A percentile compares a stretch with the other conserved stretches of the same genome.
These are phyloP conservation scores for Podochytrium sp. DNA, from an alignment of 192 early-diverging fungal genomes.

Conservation along the genomic window DNA sequence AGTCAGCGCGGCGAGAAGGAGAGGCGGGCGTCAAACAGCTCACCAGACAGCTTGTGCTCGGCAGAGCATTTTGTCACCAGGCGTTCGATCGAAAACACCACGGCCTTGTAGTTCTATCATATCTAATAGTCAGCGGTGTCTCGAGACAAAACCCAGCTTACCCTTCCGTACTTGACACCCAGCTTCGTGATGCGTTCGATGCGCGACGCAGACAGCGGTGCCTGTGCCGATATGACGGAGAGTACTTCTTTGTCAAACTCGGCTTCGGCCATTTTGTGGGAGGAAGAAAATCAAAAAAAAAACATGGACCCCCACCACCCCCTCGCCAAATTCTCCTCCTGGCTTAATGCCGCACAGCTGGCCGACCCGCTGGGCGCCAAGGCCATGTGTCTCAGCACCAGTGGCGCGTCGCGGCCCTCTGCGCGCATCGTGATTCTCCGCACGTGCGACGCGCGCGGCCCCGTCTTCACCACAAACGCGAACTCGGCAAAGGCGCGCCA, in stretches of 20 bases:
- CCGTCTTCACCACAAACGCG: not conserved
- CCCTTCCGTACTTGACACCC: slow-evolving; percentile 51
- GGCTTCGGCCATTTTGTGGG: slow-evolving; percentile 3
- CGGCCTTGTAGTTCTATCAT: slow-evolving; percentile 47
- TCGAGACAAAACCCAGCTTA: slow-evolving; percentile 9
- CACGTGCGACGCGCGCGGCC: not conserved
- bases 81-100: slow-evolving; percentile 51
- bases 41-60: slow-evolving; percentile 52
- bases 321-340: not conserved
- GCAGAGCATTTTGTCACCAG: slow-evolving; percentile 52
- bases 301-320: not conserved
- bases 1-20: not conserved
- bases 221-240: slow-evolving; percentile 44
- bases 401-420: not conserved
- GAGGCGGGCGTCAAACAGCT: not conserved
- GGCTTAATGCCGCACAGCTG: not conserved
- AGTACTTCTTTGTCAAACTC: slow-evolving; percentile 61
- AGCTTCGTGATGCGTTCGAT: slow-evolving; percentile 54
- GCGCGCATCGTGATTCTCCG: not conserved
- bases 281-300: not conserved
- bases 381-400: not conserved
- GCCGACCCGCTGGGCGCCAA: not conserved
- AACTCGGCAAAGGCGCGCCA: not conserved
- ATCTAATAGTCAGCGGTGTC: not conserved
- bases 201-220: slow-evolving; percentile 56